Percentiles rank a stretch among this genome's conserved stretches.
phyloP scores from a whole-genome alignment of 192 early-diverging fungal species.

The Coemansia pectinata region DNA sequence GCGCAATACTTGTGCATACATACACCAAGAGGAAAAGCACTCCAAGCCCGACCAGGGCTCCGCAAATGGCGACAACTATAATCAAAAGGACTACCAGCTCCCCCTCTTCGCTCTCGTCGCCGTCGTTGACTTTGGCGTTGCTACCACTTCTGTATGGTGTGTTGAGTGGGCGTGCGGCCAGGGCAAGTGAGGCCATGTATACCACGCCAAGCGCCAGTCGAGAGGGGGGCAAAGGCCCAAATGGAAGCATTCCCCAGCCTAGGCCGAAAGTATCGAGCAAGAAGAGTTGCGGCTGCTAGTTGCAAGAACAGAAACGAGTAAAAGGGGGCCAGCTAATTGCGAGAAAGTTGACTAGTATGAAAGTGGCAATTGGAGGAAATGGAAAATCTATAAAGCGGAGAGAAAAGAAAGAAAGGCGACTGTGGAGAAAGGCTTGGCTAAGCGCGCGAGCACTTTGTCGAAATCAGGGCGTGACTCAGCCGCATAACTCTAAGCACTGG shows the following conservation, averaged over 20 bases:
- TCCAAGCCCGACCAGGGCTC: constrained; percentile 38
- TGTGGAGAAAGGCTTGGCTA: background rate
- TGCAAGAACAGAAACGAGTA: background rate
- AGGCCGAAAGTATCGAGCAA: background rate
- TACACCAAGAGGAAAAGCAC: constrained; percentile 32
- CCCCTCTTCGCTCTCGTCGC: constrained; percentile 26
- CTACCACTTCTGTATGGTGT: background rate
- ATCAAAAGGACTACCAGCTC: constrained; percentile 39
- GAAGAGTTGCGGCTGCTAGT: background rate
- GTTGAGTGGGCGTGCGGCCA: constrained; percentile 1
- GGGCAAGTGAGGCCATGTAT: background rate
- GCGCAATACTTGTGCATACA: constrained; percentile 17
- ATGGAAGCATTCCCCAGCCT: background rate
- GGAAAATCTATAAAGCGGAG: background rate
- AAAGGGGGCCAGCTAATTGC: background rate
- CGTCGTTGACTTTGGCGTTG: background rate
- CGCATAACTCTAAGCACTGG: background rate
- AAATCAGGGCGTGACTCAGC: background rate
- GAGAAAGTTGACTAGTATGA: background rate
- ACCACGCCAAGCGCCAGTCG: constrained; percentile 1
- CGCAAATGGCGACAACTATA: constrained; percentile 37
- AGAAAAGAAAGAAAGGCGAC: background rate
- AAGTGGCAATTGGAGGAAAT: background rate
- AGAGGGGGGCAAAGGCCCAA: background rate
- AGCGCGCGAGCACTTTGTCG: background rate